Base-by-base conservation (phyloP, 1,284 basidiomycete genomes). In the Trichosporon sp. region DNA sequence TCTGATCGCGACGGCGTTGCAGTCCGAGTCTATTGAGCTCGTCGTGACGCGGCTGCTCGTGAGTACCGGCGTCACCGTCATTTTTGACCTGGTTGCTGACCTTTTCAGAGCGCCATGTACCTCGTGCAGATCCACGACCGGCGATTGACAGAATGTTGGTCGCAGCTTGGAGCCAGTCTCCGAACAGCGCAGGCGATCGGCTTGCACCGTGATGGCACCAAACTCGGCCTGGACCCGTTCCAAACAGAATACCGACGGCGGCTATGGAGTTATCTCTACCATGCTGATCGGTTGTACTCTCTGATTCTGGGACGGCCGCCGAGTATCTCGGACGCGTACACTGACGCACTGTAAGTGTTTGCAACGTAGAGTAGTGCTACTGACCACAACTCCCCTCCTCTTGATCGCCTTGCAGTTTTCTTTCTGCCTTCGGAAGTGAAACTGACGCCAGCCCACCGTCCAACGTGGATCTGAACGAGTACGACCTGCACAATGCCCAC, bases 121-220 rank as follows among this genome's bases (percentile, higher is more conserved):
- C 83, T 96, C 60, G 92, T 92, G 2, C 88, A 95, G 58, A 78
- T 81, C 25, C 80, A 81, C 60, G 80, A 81, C 66, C 73, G 80
- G 13, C 75, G 80, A 31, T 61, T 80, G 31, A 81, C 79, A 5
- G 94, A 96, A 80, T 94, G 92, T 74, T 97, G 95, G 93, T 93
- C 91, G 74, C 91, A 95, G 73, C 83, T 97, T 11, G 94, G 94
- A 56, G 92, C 92, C 1, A 92, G 92, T 40, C 88, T 97, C 19
- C 84, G 94, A 60, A 96, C 93, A 14, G 95, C 94, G 11, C 94
- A 96, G 75, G 94, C 94, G 1, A 87, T 97, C 40, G 95, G 94
- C 16, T 81, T 97, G 34, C 94, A 97, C 79, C 85, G 95, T 61
- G 94, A 97, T 77, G 91, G 91, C 13, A 85, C 88, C n/a, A 88